These are phyloP conservation scores for Phaseolus lunatus DNA, from an alignment of 306 rosid species.

Conservation along the genomic window DNA sequence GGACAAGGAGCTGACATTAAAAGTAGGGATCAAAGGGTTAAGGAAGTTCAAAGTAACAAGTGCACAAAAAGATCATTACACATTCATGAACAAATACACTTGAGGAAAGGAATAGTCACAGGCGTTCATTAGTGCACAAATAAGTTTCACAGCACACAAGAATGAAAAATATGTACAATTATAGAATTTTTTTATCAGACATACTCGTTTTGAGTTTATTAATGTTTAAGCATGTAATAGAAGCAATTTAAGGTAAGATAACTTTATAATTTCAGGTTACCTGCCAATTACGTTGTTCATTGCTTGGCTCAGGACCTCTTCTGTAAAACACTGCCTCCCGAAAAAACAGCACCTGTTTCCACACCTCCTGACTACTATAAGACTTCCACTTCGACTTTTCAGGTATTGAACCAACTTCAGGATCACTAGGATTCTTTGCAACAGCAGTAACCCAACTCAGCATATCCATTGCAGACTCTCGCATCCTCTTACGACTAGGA, in stretches of 20 bases:
- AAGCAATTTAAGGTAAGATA: not conserved
- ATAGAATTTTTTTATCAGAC: slow-evolving; percentile 7
- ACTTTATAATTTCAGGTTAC: slow-evolving; percentile 46
- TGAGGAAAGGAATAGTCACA: slow-evolving; percentile 27
- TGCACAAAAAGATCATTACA: slow-evolving; percentile 5
- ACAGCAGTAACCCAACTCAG: slow-evolving; percentile 59
- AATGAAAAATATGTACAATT: not conserved
- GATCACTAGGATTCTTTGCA: slow-evolving; percentile 74
- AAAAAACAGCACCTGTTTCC: slow-evolving; percentile 73
- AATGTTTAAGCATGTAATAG: slow-evolving; percentile 28
- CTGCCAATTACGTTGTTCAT: slow-evolving; percentile 63
- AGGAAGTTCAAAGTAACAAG: slow-evolving; percentile 10
- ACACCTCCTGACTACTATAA: slow-evolving; percentile 50
- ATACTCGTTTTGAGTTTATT: not conserved
- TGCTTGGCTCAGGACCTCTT: slow-evolving; percentile 47
- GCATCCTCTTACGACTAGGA: slow-evolving; percentile 49
- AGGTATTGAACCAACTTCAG: slow-evolving; percentile 61
- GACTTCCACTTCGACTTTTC: slow-evolving; percentile 71
- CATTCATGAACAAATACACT: slow-evolving; percentile 14
- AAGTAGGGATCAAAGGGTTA: slow-evolving; percentile 9
- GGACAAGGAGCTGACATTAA: not conserved
- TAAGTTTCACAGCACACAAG: slow-evolving; percentile 29
- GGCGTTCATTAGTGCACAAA: not conserved
- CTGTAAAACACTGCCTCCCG: slow-evolving; percentile 63
- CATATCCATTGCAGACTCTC: slow-evolving; percentile 53